phyloP scores from a whole-genome alignment of 257 asterid genomes.

The Dorcoceras hygrometricum region DNA sequence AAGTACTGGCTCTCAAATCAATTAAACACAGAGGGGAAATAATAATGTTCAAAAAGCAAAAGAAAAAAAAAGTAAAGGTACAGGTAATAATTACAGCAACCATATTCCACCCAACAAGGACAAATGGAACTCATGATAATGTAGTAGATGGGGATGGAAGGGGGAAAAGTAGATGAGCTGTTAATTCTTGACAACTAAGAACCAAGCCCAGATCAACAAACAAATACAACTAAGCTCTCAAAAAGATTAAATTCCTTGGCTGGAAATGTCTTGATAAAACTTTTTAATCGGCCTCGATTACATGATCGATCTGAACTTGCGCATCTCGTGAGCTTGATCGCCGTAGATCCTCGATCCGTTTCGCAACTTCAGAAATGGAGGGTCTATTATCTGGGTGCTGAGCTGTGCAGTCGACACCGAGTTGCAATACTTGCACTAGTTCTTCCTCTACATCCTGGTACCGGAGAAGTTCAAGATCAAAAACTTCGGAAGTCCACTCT shows the following conservation, averaged over 20 bases:
- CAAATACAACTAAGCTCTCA: constrained; percentile 28
- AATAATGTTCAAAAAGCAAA: constrained; percentile 37
- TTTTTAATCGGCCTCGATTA: constrained; percentile 30
- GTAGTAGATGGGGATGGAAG: constrained; percentile 23
- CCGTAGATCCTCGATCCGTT: constrained; percentile 33
- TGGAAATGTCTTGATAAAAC: constrained; percentile 2
- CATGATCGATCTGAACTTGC: constrained; percentile 26
- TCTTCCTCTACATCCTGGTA: constrained; percentile 36
- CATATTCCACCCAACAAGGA: constrained; percentile 44
- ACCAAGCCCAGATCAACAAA: constrained; percentile 34
- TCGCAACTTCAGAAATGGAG: constrained; percentile 31
- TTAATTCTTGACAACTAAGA: constrained; percentile 36
- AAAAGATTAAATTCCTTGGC: constrained; percentile 11
- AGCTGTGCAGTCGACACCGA: constrained; percentile 38
- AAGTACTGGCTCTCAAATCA: constrained; percentile 21
- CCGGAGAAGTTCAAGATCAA: constrained; percentile 40
- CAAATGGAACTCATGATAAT: constrained; percentile 35
- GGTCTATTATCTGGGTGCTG: constrained; percentile 43
- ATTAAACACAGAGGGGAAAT: neutral
- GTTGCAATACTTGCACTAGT: constrained; percentile 42
- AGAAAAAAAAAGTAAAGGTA: constrained; percentile 37
- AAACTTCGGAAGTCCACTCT: constrained; percentile 44
- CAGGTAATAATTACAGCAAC: constrained; percentile 54
- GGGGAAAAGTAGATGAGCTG: constrained; percentile 27
- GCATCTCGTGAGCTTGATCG: constrained; percentile 22